Base-by-base conservation (phyloP, 2,329 filamentous ascomycete species). In the Didymella keratinophila region DNA sequence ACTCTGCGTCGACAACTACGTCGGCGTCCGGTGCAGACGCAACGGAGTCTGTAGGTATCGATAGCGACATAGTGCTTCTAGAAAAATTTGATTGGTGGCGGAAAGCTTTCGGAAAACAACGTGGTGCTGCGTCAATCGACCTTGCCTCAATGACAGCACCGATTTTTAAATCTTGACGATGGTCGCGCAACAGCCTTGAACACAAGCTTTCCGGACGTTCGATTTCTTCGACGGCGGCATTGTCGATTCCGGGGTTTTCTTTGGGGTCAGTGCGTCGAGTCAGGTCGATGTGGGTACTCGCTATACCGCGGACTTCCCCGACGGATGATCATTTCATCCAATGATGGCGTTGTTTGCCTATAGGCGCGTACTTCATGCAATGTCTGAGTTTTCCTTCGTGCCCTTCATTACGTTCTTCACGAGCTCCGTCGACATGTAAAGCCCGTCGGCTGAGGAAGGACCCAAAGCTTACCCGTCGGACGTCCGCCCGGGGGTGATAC, bases 241-340 rank as follows among this genome's bases (percentile, higher is more conserved):
- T 23, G 39, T 41, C 21, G 14, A 49, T 46, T 49, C 46, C 23
- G 49, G 45, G 53, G 54, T 47, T 57, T 61, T 54, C 45, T 41
- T 54, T 28, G 12, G 27, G 44, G 53, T 46, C 50, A 20, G 47
- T 51, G 49, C 50, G 21, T 39, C 50, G 50, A 58, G 44, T 51
- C 58, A 44, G 27, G 54, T 23, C 18, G 43, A 30, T 28, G 48
- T 61, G 53, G 58, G 30, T 59, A 59, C 52, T 52, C 27, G 27
- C 34, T 56, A 21, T 46, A 43, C 16, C 54, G 58, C 58, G 53
- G 58, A 58, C 44, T 49, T 57, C 58, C 54, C 54, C 53, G 58
- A 61, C 50, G 34, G 37, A 43, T 43, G 43, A 41, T 44, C 30
- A 8, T 25, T 27, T 23, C 4, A 43, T 44, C 57, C 57, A 56